These are phyloP conservation scores for Bipolaris bicolor DNA, from an alignment of 2,329 filamentous ascomycete species.

Conservation along the genomic window DNA sequence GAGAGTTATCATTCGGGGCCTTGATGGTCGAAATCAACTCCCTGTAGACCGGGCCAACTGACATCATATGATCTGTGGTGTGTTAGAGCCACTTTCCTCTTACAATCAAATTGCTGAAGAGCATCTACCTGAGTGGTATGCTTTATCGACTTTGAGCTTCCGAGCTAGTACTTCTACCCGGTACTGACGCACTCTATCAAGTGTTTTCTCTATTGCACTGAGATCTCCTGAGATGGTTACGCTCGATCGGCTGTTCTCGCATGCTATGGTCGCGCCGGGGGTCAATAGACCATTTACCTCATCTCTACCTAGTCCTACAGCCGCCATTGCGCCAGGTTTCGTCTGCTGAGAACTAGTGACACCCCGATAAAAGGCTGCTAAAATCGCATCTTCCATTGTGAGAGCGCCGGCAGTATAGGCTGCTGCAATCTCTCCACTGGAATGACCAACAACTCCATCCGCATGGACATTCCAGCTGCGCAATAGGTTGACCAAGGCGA, in stretches of 20 bases:
- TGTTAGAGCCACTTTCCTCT: no score
- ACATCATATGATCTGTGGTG: no score
- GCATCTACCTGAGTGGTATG: background rate
- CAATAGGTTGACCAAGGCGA: constrained; percentile 1
- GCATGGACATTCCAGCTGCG: constrained; percentile 21
- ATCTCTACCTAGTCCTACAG: background rate
- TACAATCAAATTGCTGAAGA: no score
- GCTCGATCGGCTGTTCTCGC: background rate
- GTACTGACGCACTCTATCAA: background rate
- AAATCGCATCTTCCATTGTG: background rate
- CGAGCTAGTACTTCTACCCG: background rate
- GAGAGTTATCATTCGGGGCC: no score
- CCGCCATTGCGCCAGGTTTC: background rate
- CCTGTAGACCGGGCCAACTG: no score
- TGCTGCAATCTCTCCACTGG: constrained; percentile 32
- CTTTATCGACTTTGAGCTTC: background rate
- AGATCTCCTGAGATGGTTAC: background rate
- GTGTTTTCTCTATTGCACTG: background rate
- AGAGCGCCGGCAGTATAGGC: constrained; percentile 26
- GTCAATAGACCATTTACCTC: background rate
- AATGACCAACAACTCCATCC: constrained; percentile 27
- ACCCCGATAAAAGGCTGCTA: constrained; percentile 47
- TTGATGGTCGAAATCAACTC: no score
- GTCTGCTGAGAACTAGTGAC: no score
- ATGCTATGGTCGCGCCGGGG: background rate